Conservation (phyloP, 805 yeast genomes). For the Kodamaea leandrae region DNA sequence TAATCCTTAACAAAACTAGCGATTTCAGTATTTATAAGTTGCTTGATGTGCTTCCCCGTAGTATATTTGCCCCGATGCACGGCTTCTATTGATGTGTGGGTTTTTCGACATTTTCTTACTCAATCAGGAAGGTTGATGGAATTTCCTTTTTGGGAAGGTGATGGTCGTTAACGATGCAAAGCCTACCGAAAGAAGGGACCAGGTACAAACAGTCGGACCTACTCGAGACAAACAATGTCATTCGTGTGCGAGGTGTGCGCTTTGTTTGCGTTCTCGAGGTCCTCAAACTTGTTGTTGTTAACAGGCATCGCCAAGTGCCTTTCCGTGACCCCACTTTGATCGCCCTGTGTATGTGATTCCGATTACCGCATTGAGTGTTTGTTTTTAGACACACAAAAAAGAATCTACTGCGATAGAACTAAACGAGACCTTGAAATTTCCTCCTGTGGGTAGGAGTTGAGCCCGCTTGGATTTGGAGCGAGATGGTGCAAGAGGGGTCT, state of each 20-base stretch:
- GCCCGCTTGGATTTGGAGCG: no score
- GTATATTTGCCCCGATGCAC: neutral
- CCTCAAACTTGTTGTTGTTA: no score
- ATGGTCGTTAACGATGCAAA: neutral
- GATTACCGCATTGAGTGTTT: neutral
- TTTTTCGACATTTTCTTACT: neutral
- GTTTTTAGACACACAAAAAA: neutral
- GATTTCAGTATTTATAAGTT: constrained; percentile 1
- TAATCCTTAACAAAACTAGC: neutral
- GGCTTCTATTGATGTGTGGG: neutral
- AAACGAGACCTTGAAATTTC: neutral
- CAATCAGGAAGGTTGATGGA: neutral
- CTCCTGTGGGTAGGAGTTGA: no score
- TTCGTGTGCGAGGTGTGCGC: neutral
- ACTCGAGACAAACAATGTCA: no score
- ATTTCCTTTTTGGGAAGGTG: constrained; percentile 3
- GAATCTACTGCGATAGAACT: neutral
- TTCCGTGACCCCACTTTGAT: neutral
- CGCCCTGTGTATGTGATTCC: neutral
- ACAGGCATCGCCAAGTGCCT: no score
- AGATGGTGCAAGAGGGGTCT: no score
- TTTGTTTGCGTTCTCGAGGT: neutral
- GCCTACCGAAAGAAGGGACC: no score
- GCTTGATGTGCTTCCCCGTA: constrained; percentile 1
- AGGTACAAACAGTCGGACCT: no score